phyloP scores from a whole-genome alignment of 2,329 filamentous ascomycete genomes.

The Fusarium coicis region DNA sequence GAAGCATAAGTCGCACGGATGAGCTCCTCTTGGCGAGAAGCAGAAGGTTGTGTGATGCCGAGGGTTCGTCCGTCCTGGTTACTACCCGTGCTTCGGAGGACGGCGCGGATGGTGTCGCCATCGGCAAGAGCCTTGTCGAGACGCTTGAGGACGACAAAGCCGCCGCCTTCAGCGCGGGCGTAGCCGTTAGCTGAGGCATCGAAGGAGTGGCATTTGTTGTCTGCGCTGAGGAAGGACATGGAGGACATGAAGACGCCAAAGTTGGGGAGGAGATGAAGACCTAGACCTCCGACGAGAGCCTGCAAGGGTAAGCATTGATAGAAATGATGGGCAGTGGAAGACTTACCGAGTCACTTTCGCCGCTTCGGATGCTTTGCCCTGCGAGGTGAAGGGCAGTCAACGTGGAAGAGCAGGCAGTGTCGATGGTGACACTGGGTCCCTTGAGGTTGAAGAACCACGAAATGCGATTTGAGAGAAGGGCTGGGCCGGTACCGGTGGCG shows the following conservation, averaged over 20 bases:
- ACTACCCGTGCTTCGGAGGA: conserved; percentile 5
- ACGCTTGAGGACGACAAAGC: background rate
- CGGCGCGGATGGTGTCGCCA: conserved; percentile 1
- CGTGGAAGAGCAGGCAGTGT: conserved; percentile 9
- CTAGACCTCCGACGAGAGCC: background rate
- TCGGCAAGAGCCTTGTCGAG: background rate
- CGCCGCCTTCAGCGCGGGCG: conserved; percentile 17
- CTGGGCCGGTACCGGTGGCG: background rate
- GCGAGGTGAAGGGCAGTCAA: conserved; percentile 14
- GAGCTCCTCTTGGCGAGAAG: background rate
- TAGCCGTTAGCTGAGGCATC: conserved; percentile 19
- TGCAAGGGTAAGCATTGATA: background rate
- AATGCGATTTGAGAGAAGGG: background rate
- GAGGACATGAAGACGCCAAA: background rate
- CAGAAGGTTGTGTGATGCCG: background rate
- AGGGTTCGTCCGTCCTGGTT: conserved; percentile 15
- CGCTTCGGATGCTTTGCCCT: background rate
- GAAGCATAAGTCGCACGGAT: background rate
- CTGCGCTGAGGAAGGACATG: background rate
- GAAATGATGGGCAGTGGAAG: accelerated
- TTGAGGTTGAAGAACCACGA: conserved; percentile 13
- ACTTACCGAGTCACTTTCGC: background rate
- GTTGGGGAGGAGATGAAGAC: background rate
- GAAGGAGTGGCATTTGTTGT: conserved; percentile 1
- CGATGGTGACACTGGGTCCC: conserved; percentile 6